Percentiles rank a stretch among this genome's conserved stretches.
Conservation (phyloP, 768 basidiomycete genomes). For the Pleurotus giganteus region DNA sequence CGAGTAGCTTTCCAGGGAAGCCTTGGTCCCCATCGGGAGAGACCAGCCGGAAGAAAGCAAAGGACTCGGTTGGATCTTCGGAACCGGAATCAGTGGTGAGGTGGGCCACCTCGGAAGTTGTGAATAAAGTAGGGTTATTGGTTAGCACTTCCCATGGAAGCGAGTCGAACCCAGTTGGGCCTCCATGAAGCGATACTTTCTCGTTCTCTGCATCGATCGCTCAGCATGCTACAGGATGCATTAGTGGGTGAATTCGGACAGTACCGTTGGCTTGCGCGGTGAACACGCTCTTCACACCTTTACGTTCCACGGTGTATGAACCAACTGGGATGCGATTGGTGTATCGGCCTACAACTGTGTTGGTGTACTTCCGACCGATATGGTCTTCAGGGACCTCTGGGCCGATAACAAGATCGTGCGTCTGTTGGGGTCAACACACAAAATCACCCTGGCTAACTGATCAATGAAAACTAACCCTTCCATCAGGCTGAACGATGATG, state of each 20-base stretch:
- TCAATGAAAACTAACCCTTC: conserved; percentile 40
- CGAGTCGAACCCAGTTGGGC: conserved; percentile 63
- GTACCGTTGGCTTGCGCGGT: conserved; percentile 42
- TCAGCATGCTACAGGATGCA: background rate
- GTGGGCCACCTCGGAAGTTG: conserved; percentile 46
- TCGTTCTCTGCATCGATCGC: conserved; percentile 35
- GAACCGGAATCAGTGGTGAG: conserved; percentile 29
- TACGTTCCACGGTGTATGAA: conserved; percentile 47
- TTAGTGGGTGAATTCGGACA: background rate
- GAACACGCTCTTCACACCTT: conserved; percentile 48
- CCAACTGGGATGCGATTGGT: conserved; percentile 71
- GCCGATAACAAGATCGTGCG: conserved; percentile 75
- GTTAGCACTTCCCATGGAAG: conserved; percentile 49
- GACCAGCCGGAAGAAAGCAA: conserved; percentile 54
- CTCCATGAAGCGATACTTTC: conserved; percentile 70
- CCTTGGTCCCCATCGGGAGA: conserved; percentile 72
- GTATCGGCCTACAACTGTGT: conserved; percentile 72
- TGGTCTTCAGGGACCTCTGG: conserved; percentile 65
- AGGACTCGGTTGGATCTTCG: conserved; percentile 19
- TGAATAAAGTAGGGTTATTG: conserved; percentile 50
- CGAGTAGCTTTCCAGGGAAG: conserved; percentile 56
- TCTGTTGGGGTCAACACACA: conserved; percentile 34
- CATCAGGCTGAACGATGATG: conserved; percentile 62
- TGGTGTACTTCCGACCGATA: conserved; percentile 62
- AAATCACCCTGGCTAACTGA: background rate